Evolutionary conservation across 306 rosid species (phyloP).

Genomic region (Corylus avellana): DNA sequence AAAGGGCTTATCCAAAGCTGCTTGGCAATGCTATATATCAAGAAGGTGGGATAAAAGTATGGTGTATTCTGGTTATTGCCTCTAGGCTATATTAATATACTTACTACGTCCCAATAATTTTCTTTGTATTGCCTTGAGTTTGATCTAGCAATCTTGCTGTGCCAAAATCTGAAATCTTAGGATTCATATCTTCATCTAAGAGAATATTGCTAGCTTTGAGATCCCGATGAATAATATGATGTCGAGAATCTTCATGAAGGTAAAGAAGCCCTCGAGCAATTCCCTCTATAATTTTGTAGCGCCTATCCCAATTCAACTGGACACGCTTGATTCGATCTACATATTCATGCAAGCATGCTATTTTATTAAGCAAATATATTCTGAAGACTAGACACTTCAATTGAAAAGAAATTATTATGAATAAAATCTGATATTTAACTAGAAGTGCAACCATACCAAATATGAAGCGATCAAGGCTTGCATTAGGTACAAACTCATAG

Average conservation of each 20-base stretch:
- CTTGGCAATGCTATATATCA: no score
- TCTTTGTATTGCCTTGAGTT: not conserved
- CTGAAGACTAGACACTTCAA: not conserved
- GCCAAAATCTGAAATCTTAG: constrained; percentile 5
- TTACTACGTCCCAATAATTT: constrained; percentile 31
- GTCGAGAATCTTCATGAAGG: not conserved
- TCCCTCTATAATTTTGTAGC: constrained; percentile 5
- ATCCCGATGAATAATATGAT: not conserved
- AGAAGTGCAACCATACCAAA: not conserved
- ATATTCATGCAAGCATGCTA: not conserved
- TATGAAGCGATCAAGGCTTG: constrained; percentile 14
- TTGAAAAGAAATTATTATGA: not conserved
- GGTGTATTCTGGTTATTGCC: not conserved
- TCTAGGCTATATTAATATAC: not conserved
- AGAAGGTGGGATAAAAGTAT: no score
- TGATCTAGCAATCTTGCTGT: not conserved
- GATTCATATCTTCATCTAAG: constrained; percentile 8
- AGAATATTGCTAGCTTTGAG: constrained; percentile 12
- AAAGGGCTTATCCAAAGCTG: no score
- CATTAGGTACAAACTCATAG: constrained; percentile 18
- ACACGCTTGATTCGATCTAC: not conserved
- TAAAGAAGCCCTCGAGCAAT: not conserved
- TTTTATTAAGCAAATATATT: not conserved
- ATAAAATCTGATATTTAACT: not conserved
- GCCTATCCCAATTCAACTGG: constrained; percentile 21